Evolutionary conservation across 106 monocot species (phyloP).

Genomic region (Acorus gramineus): DNA sequence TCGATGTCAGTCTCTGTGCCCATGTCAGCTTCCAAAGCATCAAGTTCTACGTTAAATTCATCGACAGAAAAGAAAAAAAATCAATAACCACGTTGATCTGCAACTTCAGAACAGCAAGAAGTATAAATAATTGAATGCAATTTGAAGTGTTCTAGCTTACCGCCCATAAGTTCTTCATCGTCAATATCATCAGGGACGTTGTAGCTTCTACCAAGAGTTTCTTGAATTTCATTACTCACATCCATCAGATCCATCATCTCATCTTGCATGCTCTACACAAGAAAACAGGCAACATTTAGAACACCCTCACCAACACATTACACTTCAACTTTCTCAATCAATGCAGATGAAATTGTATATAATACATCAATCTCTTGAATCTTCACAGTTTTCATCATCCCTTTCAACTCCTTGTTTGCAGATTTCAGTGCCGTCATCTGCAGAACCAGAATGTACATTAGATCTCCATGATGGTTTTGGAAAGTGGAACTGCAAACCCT

Average conservation of each 20-base stretch:
- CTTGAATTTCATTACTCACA: constrained; percentile 88
- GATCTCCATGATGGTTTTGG: no score
- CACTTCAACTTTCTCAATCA: not conserved
- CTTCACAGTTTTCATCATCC: constrained; percentile 99
- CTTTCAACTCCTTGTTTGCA: constrained; percentile 94
- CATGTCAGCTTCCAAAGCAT: constrained; percentile 98
- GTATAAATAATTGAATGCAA: no score
- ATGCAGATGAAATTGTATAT: not conserved
- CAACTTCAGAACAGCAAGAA: no score
- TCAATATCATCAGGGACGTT: constrained; percentile 96
- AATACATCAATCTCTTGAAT: constrained; percentile 95
- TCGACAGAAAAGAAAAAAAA: not conserved
- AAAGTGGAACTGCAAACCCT: no score
- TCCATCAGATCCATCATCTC: constrained; percentile 99
- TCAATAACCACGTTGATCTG: not conserved
- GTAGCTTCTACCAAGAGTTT: constrained; percentile 92
- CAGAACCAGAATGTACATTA: constrained; percentile 2
- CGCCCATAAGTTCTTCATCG: constrained; percentile 98
- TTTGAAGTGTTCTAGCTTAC: constrained; percentile 20
- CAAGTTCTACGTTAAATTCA: constrained; percentile 55
- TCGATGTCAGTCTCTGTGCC: constrained; percentile 61
- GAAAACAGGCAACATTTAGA: not conserved
- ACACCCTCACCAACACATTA: no score
- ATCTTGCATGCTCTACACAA: constrained; percentile 84
- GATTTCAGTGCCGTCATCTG: constrained; percentile 94